phyloP scores from a whole-genome alignment of 257 asterid genomes.

The Oldenlandia corymbosa region DNA sequence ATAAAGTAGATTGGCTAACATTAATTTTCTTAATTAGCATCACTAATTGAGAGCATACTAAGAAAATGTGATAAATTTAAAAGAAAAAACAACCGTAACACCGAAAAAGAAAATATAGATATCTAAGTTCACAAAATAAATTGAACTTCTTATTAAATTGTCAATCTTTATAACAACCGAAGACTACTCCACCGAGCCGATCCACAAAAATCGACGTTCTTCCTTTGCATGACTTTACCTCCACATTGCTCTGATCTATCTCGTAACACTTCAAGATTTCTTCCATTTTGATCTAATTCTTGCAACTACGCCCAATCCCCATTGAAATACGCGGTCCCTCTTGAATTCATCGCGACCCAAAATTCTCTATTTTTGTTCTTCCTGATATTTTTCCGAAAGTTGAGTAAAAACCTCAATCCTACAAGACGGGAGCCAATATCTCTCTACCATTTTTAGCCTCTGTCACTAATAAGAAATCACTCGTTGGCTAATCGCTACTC shows the following conservation, averaged over 20 bases:
- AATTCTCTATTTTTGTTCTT: slow-evolving; percentile 46
- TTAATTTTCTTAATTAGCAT: too few relatives aligned
- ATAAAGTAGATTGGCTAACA: too few relatives aligned
- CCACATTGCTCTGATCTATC: slow-evolving; percentile 32
- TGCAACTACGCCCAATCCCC: slow-evolving; percentile 38
- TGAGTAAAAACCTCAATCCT: slow-evolving; percentile 33
- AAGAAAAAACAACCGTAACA: too few relatives aligned
- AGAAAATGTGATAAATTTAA: too few relatives aligned
- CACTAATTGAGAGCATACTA: too few relatives aligned
- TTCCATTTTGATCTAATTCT: slow-evolving; percentile 40
- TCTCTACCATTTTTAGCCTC: slow-evolving; percentile 55
- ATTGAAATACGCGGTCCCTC: slow-evolving; percentile 17
- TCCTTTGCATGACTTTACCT: slow-evolving; percentile 47
- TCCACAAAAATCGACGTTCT: slow-evolving; percentile 45
- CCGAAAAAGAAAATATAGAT: too few relatives aligned
- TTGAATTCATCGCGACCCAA: slow-evolving; percentile 59
- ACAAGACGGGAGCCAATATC: slow-evolving; percentile 41
- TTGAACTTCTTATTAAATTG: too few relatives aligned
- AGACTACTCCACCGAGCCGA: slow-evolving; percentile 45
- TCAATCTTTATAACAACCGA: background rate
- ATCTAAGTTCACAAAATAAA: slow-evolving; percentile 14
- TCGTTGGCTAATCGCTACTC: slow-evolving; percentile 48
- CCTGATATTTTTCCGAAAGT: slow-evolving; percentile 49
- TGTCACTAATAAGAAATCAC: slow-evolving; percentile 43
- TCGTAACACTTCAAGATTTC: slow-evolving; percentile 35